A percentile compares a stretch with the other conserved stretches of the same genome.
These are phyloP conservation scores for Tetrapisispora fleetii DNA, from an alignment of 805 yeast genomes.

Conservation along the genomic window DNA sequence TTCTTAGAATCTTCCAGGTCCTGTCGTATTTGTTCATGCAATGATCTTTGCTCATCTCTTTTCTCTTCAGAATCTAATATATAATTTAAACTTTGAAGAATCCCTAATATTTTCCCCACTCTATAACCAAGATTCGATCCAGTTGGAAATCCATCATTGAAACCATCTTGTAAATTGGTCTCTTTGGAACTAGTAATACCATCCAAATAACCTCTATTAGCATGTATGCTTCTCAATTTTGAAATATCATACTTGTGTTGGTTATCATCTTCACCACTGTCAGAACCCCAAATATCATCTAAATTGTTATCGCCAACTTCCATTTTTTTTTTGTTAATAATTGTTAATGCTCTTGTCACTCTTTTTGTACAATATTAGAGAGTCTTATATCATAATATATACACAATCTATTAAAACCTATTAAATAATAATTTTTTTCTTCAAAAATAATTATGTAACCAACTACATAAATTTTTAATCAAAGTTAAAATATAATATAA, in stretches of 20 bases:
- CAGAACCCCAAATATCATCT: constrained; percentile 22
- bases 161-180: constrained; percentile 62
- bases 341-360: background rate
- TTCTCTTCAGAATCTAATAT: background rate
- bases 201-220: constrained; percentile 73
- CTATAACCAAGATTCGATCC: constrained; percentile 64
- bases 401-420: too few species aligned
- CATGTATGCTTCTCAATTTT: constrained; percentile 50
- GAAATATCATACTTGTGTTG: constrained; percentile 21
- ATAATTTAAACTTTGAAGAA: constrained; percentile 30
- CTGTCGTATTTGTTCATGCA: constrained; percentile 10
- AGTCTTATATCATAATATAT: too few species aligned
- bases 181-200: constrained; percentile 68
- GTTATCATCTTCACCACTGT: constrained; percentile 3
- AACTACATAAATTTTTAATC: too few species aligned
- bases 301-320: background rate
- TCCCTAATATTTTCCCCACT: constrained; percentile 58
- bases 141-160: constrained; percentile 65
- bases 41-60: constrained; percentile 8
- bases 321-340: background rate
- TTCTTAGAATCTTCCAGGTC: constrained; percentile 32
- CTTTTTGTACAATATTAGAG: too few species aligned
- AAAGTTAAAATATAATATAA: too few species aligned
- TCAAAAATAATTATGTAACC: too few species aligned
- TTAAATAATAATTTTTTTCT: too few species aligned